phyloP scores from a whole-genome alignment of 2,329 filamentous ascomycete genomes.

The Stagonosporopsis cucurbitacearum region DNA sequence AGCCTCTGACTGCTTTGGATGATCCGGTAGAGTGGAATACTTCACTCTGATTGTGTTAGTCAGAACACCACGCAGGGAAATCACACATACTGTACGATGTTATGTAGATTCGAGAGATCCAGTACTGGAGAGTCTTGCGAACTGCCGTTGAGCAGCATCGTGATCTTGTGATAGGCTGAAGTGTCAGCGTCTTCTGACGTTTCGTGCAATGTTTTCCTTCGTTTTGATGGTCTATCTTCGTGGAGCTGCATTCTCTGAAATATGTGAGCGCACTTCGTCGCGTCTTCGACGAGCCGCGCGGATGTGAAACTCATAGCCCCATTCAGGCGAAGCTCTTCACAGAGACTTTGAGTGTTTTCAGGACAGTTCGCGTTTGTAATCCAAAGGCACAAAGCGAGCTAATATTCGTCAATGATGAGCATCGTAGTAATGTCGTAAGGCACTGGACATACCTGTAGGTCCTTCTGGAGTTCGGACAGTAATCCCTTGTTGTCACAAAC shows the following conservation, averaged over 20 bases:
- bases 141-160: slow-evolving; percentile 33
- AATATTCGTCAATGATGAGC: slow-evolving; percentile 12
- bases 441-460: slow-evolving; percentile 40
- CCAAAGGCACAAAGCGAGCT: slow-evolving; percentile 47
- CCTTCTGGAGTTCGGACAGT: slow-evolving; percentile 31
- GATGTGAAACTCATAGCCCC: slow-evolving; percentile 29
- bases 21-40: slow-evolving; percentile 29
- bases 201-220: slow-evolving; percentile 32
- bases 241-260: slow-evolving; percentile 15
- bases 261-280: slow-evolving; percentile 4
- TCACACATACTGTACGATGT: slow-evolving; percentile 36
- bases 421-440: not conserved
- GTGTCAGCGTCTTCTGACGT: slow-evolving; percentile 20
- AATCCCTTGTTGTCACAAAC: slow-evolving; percentile 29
- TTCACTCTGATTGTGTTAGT: slow-evolving; percentile 31
- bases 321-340: slow-evolving; percentile 31
- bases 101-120: slow-evolving; percentile 32
- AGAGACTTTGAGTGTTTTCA: slow-evolving; percentile 28
- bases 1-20: slow-evolving; percentile 23
- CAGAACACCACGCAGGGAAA: not conserved
- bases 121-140: slow-evolving; percentile 29
- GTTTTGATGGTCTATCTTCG: slow-evolving; percentile 38
- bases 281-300: slow-evolving; percentile 30
- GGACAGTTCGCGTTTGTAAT: slow-evolving; percentile 38
- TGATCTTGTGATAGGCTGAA: slow-evolving; percentile 29